phyloP scores from a whole-genome alignment of 257 asterid genomes.

The Nicotiana otophora region DNA sequence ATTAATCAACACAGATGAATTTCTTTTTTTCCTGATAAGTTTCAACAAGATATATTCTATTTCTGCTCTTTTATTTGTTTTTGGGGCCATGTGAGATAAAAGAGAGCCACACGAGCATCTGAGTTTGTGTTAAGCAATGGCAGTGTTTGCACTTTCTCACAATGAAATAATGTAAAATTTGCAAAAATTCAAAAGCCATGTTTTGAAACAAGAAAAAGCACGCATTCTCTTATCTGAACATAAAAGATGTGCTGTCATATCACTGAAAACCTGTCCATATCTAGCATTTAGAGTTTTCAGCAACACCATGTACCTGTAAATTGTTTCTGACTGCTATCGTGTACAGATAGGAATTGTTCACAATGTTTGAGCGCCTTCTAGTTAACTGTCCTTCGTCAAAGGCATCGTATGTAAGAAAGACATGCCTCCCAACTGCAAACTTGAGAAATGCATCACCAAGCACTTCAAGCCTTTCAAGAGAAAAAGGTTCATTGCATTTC shows the following conservation, averaged over 20 bases:
- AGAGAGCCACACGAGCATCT: neutral
- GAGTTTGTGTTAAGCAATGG: neutral
- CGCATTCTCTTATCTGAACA: neutral
- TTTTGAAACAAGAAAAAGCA: neutral
- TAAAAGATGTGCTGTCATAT: neutral
- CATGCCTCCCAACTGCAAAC: constrained; percentile 86
- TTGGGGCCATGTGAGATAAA: neutral
- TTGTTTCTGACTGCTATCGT: constrained; percentile 55
- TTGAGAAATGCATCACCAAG: constrained; percentile 99
- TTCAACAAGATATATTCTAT: neutral
- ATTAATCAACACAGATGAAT: neutral
- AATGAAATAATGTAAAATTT: neutral
- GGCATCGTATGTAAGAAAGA: constrained; percentile 62
- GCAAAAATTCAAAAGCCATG: neutral
- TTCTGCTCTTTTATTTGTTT: neutral
- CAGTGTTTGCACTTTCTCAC: neutral
- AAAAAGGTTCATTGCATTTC: constrained; percentile 70
- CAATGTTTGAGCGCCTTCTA: constrained; percentile 75
- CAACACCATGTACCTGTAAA: constrained; percentile 57
- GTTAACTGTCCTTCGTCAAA: constrained; percentile 96
- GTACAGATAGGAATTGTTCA: constrained; percentile 67
- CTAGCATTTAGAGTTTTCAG: constrained; percentile 11
- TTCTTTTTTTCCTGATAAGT: neutral
- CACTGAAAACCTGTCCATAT: neutral
- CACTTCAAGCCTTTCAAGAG: constrained; percentile 97